These are phyloP conservation scores for Trichoderma guizhouense DNA, from an alignment of 2,329 filamentous ascomycete genomes.

Conservation along the genomic window DNA sequence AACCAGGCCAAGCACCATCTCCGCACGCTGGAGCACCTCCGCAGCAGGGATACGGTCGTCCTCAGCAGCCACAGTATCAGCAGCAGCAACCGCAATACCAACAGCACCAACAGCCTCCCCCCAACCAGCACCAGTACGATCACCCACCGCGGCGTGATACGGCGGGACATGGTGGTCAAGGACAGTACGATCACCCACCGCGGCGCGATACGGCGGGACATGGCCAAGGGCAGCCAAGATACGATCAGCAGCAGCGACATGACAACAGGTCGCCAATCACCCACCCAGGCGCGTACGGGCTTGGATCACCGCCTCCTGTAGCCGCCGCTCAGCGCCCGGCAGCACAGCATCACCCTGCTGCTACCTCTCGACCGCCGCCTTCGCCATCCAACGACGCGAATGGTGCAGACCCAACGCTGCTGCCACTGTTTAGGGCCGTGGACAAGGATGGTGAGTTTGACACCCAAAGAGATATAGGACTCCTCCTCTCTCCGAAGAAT, in stretches of 20 bases:
- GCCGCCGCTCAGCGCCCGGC: slow-evolving; percentile 40
- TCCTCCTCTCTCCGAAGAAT: background rate
- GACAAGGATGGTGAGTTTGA: slow-evolving; percentile 69
- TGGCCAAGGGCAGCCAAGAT: slow-evolving; percentile 12
- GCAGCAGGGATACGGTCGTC: slow-evolving; percentile 21
- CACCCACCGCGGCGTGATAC: slow-evolving; percentile 12
- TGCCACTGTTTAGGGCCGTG: slow-evolving; percentile 84
- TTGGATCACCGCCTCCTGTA: slow-evolving; percentile 51
- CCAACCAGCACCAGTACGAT: slow-evolving; percentile 9
- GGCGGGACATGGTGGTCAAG: background rate
- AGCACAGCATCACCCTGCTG: slow-evolving; percentile 50
- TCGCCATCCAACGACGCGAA: slow-evolving; percentile 53
- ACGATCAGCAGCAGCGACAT: slow-evolving; percentile 36
- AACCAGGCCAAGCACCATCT: slow-evolving; percentile 32
- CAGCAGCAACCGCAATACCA: slow-evolving; percentile 22
- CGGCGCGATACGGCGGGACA: slow-evolving; percentile 2
- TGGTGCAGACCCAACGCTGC: slow-evolving; percentile 67
- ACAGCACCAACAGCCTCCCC: background rate
- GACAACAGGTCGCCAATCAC: slow-evolving; percentile 46
- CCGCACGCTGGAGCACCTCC: slow-evolving; percentile 19
- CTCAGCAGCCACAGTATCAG: slow-evolving; percentile 21
- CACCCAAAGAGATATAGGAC: background rate
- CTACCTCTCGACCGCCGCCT: slow-evolving; percentile 61
- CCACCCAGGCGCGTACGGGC: slow-evolving; percentile 40
- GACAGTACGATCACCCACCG: slow-evolving; percentile 9